phyloP scores from a whole-genome alignment of 192 early-diverging fungal species.

The Coemansia sp. region DNA sequence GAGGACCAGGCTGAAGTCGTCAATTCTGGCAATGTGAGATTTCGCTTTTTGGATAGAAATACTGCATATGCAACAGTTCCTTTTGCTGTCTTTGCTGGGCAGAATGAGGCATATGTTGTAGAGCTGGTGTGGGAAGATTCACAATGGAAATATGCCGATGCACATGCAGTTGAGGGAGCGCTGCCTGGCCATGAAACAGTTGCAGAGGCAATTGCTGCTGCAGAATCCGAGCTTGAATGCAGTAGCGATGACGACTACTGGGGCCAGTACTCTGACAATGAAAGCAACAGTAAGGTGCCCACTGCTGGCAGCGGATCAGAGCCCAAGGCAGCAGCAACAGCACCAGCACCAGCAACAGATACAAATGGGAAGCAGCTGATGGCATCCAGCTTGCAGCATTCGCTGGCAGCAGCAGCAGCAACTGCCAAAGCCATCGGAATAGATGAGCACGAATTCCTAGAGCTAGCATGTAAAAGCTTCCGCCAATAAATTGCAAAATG shows the following conservation, averaged over 20 bases:
- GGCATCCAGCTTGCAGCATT: conserved; percentile 8
- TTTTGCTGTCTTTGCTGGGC: conserved; percentile 13
- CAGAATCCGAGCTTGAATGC: neutral
- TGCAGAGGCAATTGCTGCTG: conserved; percentile 3
- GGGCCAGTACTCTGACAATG: conserved; percentile 13
- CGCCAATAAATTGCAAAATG: too few relatives aligned
- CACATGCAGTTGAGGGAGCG: neutral
- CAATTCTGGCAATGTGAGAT: conserved; percentile 13
- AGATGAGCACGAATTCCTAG: conserved; percentile 25
- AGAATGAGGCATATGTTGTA: neutral
- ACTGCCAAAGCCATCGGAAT: conserved; percentile 19
- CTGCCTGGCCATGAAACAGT: neutral
- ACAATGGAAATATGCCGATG: conserved; percentile 35
- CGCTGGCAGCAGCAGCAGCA: conserved; percentile 25
- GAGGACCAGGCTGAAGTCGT: conserved; percentile 38
- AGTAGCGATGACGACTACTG: conserved; percentile 29
- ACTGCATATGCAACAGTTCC: conserved; percentile 24
- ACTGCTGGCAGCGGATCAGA: neutral
- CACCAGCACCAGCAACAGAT: neutral
- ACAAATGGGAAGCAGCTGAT: neutral
- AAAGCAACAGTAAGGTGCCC: conserved; percentile 1
- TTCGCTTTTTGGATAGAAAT: conserved; percentile 1
- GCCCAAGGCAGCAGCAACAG: neutral
- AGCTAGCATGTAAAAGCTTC: conserved; percentile 1
- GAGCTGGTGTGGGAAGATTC: conserved; percentile 25